Percentiles rank a stretch among this genome's conserved stretches.
phyloP scores from a whole-genome alignment of 148 eudicot species.

The Camellia sinensis region DNA sequence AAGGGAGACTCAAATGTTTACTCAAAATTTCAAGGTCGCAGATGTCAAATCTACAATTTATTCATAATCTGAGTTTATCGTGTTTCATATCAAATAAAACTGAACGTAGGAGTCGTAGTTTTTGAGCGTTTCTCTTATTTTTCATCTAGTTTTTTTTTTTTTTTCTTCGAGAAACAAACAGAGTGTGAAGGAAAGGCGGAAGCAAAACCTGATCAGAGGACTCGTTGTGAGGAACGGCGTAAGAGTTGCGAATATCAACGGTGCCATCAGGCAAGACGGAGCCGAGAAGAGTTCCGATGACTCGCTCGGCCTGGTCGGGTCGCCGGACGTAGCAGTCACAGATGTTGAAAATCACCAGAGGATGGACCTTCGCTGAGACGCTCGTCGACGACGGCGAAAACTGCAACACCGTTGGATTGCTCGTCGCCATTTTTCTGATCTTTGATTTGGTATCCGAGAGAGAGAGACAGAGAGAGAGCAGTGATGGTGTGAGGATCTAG shows the following conservation, averaged over 20 bases:
- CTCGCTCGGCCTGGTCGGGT: constrained; percentile 91
- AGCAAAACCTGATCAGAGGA: constrained; percentile 75
- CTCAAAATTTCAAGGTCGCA: too few species aligned
- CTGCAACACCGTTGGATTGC: constrained; percentile 56
- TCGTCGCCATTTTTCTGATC: constrained; percentile 42
- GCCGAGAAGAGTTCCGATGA: constrained; percentile 90
- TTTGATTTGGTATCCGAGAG: not conserved
- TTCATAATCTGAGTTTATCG: too few species aligned
- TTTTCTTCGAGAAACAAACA: not conserved
- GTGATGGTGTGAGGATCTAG: constrained; percentile 7
- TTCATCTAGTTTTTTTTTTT: too few species aligned
- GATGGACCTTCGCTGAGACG: constrained; percentile 70
- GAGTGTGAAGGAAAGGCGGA: not conserved
- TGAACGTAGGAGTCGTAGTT: not conserved
- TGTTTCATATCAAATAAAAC: too few species aligned
- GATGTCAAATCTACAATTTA: too few species aligned
- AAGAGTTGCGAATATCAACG: constrained; percentile 81
- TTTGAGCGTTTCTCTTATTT: not conserved
- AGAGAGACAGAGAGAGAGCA: not conserved
- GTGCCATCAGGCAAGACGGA: constrained; percentile 80
- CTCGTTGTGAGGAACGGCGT: constrained; percentile 90
- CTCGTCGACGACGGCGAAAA: constrained; percentile 45
- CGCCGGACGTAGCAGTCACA: constrained; percentile 86
- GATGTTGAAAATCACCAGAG: constrained; percentile 82
- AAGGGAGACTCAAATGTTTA: too few species aligned